phyloP scores from a whole-genome alignment of 257 asterid genomes.

The Hygrophila difformis region DNA sequence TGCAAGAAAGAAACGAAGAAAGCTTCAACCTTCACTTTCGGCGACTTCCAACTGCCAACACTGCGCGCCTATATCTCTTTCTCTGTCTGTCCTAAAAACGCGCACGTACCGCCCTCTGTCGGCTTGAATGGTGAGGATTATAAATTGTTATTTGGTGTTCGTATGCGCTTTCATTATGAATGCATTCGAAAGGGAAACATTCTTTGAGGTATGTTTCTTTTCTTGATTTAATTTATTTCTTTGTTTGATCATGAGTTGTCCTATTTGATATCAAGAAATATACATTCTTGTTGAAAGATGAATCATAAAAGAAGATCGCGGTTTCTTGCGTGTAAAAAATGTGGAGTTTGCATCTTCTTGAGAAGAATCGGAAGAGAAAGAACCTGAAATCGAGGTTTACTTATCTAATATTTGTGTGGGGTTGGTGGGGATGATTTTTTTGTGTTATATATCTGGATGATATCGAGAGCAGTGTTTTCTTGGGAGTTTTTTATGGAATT shows the following conservation, averaged over 20 bases:
- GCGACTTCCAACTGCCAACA: constrained; percentile 22
- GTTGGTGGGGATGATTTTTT: too few species aligned
- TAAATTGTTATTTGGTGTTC: constrained; percentile 17
- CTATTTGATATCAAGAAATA: too few species aligned
- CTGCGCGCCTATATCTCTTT: constrained; percentile 1
- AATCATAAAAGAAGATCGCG: too few species aligned
- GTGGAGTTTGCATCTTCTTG: too few species aligned
- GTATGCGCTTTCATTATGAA: constrained; percentile 24
- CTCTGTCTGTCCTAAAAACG: constrained; percentile 23
- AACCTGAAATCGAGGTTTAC: too few species aligned
- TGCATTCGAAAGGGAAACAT: constrained; percentile 24
- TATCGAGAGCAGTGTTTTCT: constrained; percentile 10
- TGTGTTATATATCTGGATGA: too few species aligned
- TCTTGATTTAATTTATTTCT: neutral
- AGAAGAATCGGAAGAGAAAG: too few species aligned
- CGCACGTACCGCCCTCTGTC: constrained; percentile 34
- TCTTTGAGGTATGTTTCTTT: constrained; percentile 23
- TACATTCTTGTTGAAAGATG: too few species aligned
- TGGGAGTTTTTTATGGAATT: too few species aligned
- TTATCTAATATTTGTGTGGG: too few species aligned
- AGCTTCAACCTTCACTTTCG: constrained; percentile 13
- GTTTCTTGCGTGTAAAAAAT: too few species aligned
- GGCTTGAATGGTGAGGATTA: constrained; percentile 27
- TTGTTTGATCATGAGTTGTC: neutral
- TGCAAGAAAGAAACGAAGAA: constrained; percentile 10